These are phyloP conservation scores for Sesbania bispinosa DNA, from an alignment of 306 rosid genomes.

Conservation along the genomic window DNA sequence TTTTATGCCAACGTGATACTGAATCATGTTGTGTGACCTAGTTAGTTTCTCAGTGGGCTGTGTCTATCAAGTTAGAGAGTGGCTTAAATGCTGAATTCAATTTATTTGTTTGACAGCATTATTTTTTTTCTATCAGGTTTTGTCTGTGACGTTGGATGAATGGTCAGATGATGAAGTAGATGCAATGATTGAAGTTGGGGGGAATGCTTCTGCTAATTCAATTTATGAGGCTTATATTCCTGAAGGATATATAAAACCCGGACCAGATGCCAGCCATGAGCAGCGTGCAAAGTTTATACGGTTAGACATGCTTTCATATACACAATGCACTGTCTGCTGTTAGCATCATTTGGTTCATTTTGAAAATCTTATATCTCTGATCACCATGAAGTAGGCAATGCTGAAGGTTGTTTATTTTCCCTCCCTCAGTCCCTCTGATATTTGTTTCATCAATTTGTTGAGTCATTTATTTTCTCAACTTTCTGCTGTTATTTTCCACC, in stretches of 20 bases:
- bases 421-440: background rate
- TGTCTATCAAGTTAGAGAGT: conserved; percentile 15
- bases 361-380: conserved; percentile 13
- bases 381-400: conserved; percentile 20
- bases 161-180: conserved; percentile 97
- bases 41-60: background rate
- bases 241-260: conserved; percentile 72
- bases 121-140: conserved; percentile 59
- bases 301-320: conserved; percentile 45
- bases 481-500: background rate
- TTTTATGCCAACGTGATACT: background rate
- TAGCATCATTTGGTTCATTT: conserved; percentile 26
- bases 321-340: background rate
- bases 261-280: conserved; percentile 70
- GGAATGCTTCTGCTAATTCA: conserved; percentile 86
- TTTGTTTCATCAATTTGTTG: background rate
- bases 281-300: conserved; percentile 75
- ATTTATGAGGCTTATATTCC: conserved; percentile 94
- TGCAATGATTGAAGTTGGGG: conserved; percentile 93
- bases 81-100: background rate
- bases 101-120: conserved; percentile 11
- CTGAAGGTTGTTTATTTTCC: background rate
- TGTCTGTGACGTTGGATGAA: conserved; percentile 91
- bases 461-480: conserved; percentile 8
- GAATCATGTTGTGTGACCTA: background rate